Conservation (phyloP, 2,329 filamentous ascomycete species). For the Neonectria neomacrospora region DNA sequence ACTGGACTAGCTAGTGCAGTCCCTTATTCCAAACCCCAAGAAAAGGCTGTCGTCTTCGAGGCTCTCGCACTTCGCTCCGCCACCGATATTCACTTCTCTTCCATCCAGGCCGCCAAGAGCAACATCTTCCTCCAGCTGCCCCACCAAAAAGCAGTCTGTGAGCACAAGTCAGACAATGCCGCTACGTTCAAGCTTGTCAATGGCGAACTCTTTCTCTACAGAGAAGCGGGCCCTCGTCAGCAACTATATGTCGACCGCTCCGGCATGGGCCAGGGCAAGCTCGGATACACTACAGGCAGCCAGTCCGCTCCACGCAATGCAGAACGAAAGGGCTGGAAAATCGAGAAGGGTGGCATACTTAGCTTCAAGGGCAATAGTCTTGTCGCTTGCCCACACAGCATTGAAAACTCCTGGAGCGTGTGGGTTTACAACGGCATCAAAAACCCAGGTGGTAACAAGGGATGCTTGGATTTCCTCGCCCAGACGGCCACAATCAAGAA, state of each 20-base stretch:
- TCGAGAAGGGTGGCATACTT: slow-evolving; percentile 57
- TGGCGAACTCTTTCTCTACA: slow-evolving; percentile 60
- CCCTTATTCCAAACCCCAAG: neutral
- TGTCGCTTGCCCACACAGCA: slow-evolving; percentile 63
- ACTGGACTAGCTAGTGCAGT: neutral
- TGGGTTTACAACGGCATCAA: slow-evolving; percentile 48
- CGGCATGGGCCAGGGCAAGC: slow-evolving; percentile 66
- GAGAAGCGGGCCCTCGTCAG: slow-evolving; percentile 54
- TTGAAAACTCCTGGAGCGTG: slow-evolving; percentile 53
- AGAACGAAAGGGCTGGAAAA: slow-evolving; percentile 60
- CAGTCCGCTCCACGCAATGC: slow-evolving; percentile 49
- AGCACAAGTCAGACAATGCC: slow-evolving; percentile 49
- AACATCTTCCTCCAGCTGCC: slow-evolving; percentile 57
- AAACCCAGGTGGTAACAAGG: slow-evolving; percentile 52
- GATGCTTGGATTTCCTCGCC: slow-evolving; percentile 51
- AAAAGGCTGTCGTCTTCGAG: slow-evolving; percentile 54
- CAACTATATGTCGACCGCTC: slow-evolving; percentile 65
- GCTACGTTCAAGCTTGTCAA: slow-evolving; percentile 63
- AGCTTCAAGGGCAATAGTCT: slow-evolving; percentile 57
- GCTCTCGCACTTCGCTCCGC: slow-evolving; percentile 62
- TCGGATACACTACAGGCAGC: slow-evolving; percentile 64
- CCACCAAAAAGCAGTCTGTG: slow-evolving; percentile 62
- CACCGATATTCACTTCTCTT: slow-evolving; percentile 59
- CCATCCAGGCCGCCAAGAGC: slow-evolving; percentile 57
- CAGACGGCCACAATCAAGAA: slow-evolving; percentile 43